phyloP scores from a whole-genome alignment of 2,329 filamentous ascomycete genomes.

The Alternaria metachromatica region DNA sequence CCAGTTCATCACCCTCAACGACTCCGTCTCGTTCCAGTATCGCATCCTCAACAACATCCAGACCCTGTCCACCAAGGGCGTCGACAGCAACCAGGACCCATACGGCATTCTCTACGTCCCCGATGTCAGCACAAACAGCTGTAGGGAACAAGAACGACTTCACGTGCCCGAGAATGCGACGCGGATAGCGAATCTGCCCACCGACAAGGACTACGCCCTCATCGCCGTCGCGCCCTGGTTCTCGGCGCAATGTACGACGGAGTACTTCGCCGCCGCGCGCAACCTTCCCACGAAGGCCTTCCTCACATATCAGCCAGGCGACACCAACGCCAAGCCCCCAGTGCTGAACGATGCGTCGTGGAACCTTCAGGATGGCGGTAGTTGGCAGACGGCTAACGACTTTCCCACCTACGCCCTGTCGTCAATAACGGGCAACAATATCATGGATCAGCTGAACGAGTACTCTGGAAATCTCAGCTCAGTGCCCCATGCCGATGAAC shows the following conservation, averaged over 20 bases:
- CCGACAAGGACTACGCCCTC: slow-evolving; percentile 70
- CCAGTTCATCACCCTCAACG: slow-evolving; percentile 39
- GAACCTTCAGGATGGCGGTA: slow-evolving; percentile 71
- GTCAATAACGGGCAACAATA: slow-evolving; percentile 66
- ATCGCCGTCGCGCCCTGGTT: slow-evolving; percentile 90
- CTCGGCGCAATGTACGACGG: slow-evolving; percentile 71
- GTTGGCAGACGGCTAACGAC: slow-evolving; percentile 74
- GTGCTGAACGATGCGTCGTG: slow-evolving; percentile 69
- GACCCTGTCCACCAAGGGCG: slow-evolving; percentile 75
- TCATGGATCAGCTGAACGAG: slow-evolving; percentile 74
- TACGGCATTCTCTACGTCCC: slow-evolving; percentile 88
- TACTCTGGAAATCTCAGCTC: slow-evolving; percentile 78
- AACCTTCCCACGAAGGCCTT: slow-evolving; percentile 65
- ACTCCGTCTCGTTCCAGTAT: slow-evolving; percentile 46
- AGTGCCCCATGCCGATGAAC: slow-evolving; percentile 48
- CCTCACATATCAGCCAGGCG: slow-evolving; percentile 61
- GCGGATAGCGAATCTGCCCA: slow-evolving; percentile 69
- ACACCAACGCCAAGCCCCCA: slow-evolving; percentile 66
- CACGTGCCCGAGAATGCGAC: slow-evolving; percentile 80
- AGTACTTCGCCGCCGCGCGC: slow-evolving; percentile 71
- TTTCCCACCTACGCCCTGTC: slow-evolving; percentile 87
- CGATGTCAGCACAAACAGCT: slow-evolving; percentile 67
- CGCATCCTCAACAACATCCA: slow-evolving; percentile 65
- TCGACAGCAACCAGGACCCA: slow-evolving; percentile 67
- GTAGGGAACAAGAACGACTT: slow-evolving; percentile 66